phyloP scores from a whole-genome alignment of 2,329 filamentous ascomycete genomes.

The Penicillium sp. region DNA sequence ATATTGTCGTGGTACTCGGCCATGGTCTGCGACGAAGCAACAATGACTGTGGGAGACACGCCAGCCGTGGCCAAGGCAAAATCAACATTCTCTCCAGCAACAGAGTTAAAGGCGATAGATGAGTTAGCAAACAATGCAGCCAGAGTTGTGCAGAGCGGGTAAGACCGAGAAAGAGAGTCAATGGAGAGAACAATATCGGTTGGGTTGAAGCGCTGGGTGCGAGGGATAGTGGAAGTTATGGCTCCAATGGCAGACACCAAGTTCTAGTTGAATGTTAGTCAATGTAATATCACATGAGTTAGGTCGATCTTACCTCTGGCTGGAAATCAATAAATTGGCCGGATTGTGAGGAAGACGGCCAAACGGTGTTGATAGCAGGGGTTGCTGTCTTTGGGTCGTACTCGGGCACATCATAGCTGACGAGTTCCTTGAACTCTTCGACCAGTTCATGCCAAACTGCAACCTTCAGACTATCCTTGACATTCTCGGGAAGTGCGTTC shows the following conservation, averaged over 20 bases:
- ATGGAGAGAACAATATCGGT: conserved; percentile 82
- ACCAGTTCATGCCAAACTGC: conserved; percentile 92
- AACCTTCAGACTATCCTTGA: conserved; percentile 71
- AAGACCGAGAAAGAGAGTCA: conserved; percentile 74
- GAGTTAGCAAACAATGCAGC: conserved; percentile 80
- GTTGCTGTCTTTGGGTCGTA: conserved; percentile 53
- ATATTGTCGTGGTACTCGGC: conserved; percentile 64
- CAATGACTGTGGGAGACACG: conserved; percentile 76
- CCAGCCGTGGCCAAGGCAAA: conserved; percentile 69
- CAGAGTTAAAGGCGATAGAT: conserved; percentile 83
- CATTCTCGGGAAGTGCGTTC: conserved; percentile 79
- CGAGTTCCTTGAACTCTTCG: conserved; percentile 61
- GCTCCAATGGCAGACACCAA: conserved; percentile 82
- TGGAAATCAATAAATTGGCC: conserved; percentile 79
- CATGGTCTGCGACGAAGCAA: conserved; percentile 72
- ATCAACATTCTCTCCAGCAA: conserved; percentile 70
- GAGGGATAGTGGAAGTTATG: conserved; percentile 72
- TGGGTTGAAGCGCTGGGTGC: conserved; percentile 67
- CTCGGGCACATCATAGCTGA: conserved; percentile 63
- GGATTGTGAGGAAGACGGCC: conserved; percentile 40
- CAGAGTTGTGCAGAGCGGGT: conserved; percentile 75
- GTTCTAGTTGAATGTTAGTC: conserved; percentile 52
- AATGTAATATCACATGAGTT: not conserved
- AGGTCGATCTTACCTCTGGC: conserved; percentile 51
- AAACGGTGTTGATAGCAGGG: conserved; percentile 45